These are phyloP conservation scores for Nothophoma quercina DNA, from an alignment of 2,329 filamentous ascomycete genomes.

Conservation along the genomic window DNA sequence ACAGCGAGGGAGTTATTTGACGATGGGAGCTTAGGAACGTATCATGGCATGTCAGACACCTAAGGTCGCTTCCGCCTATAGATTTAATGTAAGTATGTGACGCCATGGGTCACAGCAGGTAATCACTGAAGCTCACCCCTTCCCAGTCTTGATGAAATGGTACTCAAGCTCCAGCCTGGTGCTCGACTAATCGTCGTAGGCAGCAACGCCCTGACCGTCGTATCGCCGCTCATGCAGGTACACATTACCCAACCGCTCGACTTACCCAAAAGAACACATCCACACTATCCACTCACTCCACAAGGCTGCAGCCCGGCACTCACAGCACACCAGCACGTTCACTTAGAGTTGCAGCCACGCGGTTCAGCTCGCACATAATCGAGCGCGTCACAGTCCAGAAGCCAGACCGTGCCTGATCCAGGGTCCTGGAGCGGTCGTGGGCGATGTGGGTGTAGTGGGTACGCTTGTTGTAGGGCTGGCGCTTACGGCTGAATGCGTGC, in stretches of 20 bases:
- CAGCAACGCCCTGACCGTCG: not conserved
- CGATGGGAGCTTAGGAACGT: too few species aligned
- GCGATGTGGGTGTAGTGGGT: slow-evolving; percentile 27
- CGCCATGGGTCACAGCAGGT: too few species aligned
- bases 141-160: too few species aligned
- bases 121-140: too few species aligned
- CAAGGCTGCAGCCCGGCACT: slow-evolving; percentile 15
- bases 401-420: slow-evolving; percentile 30
- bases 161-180: too few species aligned
- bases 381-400: slow-evolving; percentile 31
- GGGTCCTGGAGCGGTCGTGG: slow-evolving; percentile 21
- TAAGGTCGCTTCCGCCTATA: too few species aligned
- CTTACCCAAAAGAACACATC: not conserved
- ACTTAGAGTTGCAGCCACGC: slow-evolving; percentile 39
- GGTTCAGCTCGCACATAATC: slow-evolving; percentile 12
- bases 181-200: too few species aligned
- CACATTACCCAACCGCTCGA: slow-evolving; percentile 13
- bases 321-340: slow-evolving; percentile 23
- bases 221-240: slow-evolving; percentile 16
- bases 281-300: not conserved
- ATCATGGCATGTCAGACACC: too few species aligned
- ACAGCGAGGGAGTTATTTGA: too few species aligned
- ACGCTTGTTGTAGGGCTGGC: slow-evolving; percentile 33
- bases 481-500: too few species aligned
- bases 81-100: too few species aligned